Conservation (phyloP, 495 filamentous ascomycete species). For the Parachaetomium inaequale region DNA sequence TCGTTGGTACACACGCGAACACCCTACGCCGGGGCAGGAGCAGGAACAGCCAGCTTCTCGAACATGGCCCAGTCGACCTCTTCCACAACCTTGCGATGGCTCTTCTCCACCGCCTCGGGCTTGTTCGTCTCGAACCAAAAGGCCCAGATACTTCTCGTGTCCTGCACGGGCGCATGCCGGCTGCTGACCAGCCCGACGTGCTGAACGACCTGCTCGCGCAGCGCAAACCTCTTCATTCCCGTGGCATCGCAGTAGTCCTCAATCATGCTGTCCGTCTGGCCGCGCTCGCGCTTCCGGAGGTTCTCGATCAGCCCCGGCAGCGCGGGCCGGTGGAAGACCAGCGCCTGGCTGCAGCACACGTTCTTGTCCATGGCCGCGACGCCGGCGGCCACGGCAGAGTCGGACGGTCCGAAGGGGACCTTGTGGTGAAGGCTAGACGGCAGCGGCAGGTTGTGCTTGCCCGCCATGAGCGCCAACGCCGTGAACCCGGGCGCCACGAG, state of each 20-base stretch:
- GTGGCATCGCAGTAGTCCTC: constrained; percentile 16
- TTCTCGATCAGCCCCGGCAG: constrained; percentile 30
- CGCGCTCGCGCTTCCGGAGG: constrained; percentile 18
- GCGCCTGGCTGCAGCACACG: constrained; percentile 47
- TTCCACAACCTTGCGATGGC: not conserved
- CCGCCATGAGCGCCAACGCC: constrained; percentile 43
- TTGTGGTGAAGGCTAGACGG: constrained; percentile 37
- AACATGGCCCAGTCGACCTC: constrained; percentile 19
- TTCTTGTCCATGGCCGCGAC: constrained; percentile 17
- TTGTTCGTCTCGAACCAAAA: constrained; percentile 19
- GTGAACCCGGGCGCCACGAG: constrained; percentile 39
- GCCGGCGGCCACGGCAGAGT: not conserved
- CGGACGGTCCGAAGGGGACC: constrained; percentile 12
- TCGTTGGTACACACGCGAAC: not conserved
- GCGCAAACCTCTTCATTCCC: constrained; percentile 10
- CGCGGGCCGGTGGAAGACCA: constrained; percentile 42
- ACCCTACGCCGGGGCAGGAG: not conserved
- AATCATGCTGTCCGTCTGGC: constrained; percentile 20
- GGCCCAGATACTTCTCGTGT: constrained; percentile 15
- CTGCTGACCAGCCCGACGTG: constrained; percentile 20
- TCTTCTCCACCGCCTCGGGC: constrained; percentile 8
- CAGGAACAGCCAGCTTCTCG: constrained; percentile 7
- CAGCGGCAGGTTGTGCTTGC: constrained; percentile 43
- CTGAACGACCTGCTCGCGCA: constrained; percentile 17
- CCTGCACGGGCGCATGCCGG: not conserved